Evolutionary conservation across 1,284 basidiomycete species (phyloP).

Genomic region (Tilletia caries): DNA sequence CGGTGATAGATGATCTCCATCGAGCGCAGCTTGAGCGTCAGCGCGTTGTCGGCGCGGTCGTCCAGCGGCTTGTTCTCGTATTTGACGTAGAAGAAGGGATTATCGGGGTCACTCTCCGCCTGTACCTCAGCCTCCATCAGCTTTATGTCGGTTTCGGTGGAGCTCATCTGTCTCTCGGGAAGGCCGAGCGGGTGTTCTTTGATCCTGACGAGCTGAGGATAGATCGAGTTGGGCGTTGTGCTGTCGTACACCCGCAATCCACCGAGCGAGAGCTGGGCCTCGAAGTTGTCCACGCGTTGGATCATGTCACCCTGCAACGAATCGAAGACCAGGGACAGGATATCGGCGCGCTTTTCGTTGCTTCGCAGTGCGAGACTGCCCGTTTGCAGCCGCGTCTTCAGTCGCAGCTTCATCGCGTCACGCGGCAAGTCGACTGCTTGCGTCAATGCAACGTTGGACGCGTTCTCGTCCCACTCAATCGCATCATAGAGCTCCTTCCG

Average conservation of each 20-base stretch:
- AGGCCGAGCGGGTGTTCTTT: constrained; percentile 61
- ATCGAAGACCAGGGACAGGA: constrained; percentile 86
- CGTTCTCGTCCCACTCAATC: constrained; percentile 75
- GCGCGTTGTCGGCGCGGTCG: constrained; percentile 83
- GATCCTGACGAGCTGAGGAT: constrained; percentile 90
- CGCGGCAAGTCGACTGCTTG: constrained; percentile 60
- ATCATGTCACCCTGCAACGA: constrained; percentile 78
- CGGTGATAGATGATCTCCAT: constrained; percentile 97
- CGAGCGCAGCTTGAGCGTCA: constrained; percentile 87
- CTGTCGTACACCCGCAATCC: constrained; percentile 89
- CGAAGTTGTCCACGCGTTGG: constrained; percentile 80
- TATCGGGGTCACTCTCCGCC: constrained; percentile 38
- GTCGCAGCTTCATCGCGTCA: constrained; percentile 76
- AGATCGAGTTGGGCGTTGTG: constrained; percentile 74
- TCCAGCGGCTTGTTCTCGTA: constrained; percentile 93
- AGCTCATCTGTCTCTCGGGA: constrained; percentile 25
- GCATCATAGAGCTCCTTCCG: constrained; percentile 87
- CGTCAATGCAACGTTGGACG: constrained; percentile 29
- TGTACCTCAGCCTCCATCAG: constrained; percentile 43
- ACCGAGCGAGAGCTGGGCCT: constrained; percentile 78
- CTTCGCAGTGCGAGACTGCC: constrained; percentile 47
- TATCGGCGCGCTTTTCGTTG: constrained; percentile 59
- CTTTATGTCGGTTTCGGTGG: constrained; percentile 30
- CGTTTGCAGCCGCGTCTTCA: constrained; percentile 61
- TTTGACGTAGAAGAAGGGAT: constrained; percentile 88